Evolutionary conservation across 2,329 filamentous ascomycete genomes (phyloP).

Genomic region (Dactylonectria estremocensis): DNA sequence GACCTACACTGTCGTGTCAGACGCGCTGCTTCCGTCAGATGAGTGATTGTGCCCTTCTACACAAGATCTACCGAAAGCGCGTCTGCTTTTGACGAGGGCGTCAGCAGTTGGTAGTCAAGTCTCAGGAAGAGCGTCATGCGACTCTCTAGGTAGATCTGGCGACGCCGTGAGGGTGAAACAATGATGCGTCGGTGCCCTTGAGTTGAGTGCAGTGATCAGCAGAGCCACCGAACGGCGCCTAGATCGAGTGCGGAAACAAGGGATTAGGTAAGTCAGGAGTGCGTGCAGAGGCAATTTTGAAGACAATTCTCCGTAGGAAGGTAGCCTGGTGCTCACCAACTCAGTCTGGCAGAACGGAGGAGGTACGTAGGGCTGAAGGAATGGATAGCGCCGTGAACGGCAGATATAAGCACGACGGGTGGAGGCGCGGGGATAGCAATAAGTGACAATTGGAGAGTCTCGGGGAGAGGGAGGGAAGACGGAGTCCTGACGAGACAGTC

Average conservation of each 20-base stretch:
- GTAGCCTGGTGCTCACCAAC: conserved; percentile 18
- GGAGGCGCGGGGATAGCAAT: conserved; percentile 17
- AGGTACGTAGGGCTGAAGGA: conserved; percentile 23
- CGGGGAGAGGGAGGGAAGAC: not conserved
- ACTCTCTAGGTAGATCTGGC: conserved; percentile 9
- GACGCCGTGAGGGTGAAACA: conserved; percentile 17
- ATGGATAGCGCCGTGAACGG: conserved; percentile 15
- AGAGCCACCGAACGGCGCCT: conserved; percentile 14
- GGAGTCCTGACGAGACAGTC: not conserved
- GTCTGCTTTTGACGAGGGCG: conserved; percentile 11
- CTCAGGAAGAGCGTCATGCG: not conserved
- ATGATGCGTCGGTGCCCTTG: conserved; percentile 25
- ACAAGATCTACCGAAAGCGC: not conserved
- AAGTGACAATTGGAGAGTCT: conserved; percentile 3
- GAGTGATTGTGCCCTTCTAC: conserved; percentile 10
- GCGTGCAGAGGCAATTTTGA: conserved; percentile 3
- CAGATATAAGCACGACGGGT: conserved; percentile 18
- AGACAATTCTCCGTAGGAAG: not conserved
- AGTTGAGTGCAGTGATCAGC: conserved; percentile 23
- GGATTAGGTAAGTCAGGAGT: conserved; percentile 22
- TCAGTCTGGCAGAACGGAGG: not conserved
- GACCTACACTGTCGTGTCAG: conserved; percentile 21
- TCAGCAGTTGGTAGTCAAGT: not conserved
- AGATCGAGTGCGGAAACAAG: conserved; percentile 9
- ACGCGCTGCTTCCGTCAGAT: conserved; percentile 6